Conservation (phyloP, 2,329 filamentous ascomycete species). For the Stachybotrys chlorohalonatus region DNA sequence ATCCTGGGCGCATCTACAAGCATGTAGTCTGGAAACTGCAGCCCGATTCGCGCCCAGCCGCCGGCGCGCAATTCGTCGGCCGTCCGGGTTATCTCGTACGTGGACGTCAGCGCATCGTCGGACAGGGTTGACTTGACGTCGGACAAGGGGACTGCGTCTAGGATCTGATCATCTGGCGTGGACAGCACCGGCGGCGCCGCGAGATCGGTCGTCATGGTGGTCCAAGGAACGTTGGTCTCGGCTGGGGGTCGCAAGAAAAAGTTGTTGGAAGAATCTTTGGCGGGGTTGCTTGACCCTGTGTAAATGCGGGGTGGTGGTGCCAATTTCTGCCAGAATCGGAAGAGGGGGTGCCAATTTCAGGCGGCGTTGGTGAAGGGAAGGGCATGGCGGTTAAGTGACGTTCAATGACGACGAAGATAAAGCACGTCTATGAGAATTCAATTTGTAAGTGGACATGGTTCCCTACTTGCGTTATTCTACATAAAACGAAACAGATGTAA, state of each 20-base stretch:
- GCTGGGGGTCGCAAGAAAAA: conserved; percentile 1
- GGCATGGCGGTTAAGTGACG: background rate
- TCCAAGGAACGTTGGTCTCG: background rate
- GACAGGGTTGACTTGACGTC: conserved; percentile 23
- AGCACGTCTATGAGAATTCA: too few species aligned
- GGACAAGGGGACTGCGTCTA: conserved; percentile 37
- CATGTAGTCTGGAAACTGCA: conserved; percentile 97
- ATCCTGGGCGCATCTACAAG: conserved; percentile 76
- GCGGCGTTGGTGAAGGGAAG: background rate
- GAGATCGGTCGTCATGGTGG: conserved; percentile 36
- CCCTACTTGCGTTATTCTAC: too few species aligned
- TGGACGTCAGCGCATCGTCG: conserved; percentile 62
- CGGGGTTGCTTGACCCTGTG: conserved; percentile 10
- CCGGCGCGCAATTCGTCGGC: conserved; percentile 64
- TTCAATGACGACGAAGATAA: too few species aligned
- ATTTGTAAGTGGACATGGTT: too few species aligned
- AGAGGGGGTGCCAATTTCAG: background rate
- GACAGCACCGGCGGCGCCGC: conserved; percentile 51
- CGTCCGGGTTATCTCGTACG: conserved; percentile 82
- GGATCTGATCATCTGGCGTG: conserved; percentile 51
- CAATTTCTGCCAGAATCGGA: background rate
- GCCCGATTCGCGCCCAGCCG: conserved; percentile 66
- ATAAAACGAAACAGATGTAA: too few species aligned
- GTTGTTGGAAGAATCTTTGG: conserved; percentile 3
- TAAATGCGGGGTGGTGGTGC: conserved; percentile 19